phyloP scores from a whole-genome alignment of 805 yeast genomes.

The Barnettozyma californica region DNA sequence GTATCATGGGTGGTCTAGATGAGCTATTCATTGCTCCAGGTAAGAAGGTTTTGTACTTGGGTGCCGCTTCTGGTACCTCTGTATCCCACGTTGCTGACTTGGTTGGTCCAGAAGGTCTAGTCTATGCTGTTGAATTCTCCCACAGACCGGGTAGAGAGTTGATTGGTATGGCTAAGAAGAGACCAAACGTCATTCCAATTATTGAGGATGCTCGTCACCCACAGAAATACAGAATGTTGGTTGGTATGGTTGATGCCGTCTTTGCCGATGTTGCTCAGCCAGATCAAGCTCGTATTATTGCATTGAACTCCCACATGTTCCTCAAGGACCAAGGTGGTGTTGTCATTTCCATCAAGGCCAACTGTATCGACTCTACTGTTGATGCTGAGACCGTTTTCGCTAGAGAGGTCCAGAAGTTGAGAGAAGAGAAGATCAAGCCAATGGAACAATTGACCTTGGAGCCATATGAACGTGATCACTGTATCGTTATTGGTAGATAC shows the following conservation, averaged over 20 bases:
- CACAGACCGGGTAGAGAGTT: constrained; percentile 99
- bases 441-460: constrained; percentile 97
- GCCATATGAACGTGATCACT: constrained; percentile 99
- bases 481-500: constrained; percentile 97
- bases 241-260: constrained; percentile 98
- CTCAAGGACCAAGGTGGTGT: constrained; percentile 98
- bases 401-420: constrained; percentile 96
- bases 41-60: constrained; percentile 92
- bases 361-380: constrained; percentile 99
- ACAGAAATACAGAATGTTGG: constrained; percentile 97
- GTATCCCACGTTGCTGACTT: constrained; percentile 97
- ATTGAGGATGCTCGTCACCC: constrained; percentile 99
- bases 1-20: constrained; percentile 99
- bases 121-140: constrained; percentile 98
- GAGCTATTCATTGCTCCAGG: constrained; percentile 98
- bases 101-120: constrained; percentile 98
- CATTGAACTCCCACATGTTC: constrained; percentile 96
- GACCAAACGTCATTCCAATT: constrained; percentile 98
- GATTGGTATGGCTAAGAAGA: constrained; percentile 99
- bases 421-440: constrained; percentile 98
- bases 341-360: constrained; percentile 97
- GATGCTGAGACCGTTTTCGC: constrained; percentile 99
- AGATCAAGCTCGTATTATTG: constrained; percentile 99
- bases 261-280: constrained; percentile 99
- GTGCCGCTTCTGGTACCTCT: constrained; percentile 99